Base-by-base conservation (phyloP, 1,139 yeast species). In the Geotrichum australiense region DNA sequence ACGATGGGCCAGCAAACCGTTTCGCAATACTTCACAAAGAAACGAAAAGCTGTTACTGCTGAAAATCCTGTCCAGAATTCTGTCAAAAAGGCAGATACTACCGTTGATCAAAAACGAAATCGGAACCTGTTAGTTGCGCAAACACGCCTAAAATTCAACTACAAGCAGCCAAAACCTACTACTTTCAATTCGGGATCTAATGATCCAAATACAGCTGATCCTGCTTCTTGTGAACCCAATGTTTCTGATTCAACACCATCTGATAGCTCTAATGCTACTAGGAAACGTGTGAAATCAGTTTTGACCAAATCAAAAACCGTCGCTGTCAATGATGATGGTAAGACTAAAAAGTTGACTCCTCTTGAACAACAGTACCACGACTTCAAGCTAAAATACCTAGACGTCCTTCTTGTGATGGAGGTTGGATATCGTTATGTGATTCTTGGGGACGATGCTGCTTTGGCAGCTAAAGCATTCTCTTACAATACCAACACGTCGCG, bases 391-490 rank as follows among this genome's bases (percentile, higher is more conserved):
- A 58, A 63, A 1, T 66, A 89, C 56, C 58, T 61, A 37, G 94
- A 85, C 49, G 82, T 84, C 36, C 53, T 91, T 1, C 65, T 91
- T 5, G 78, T 91, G 0, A 71, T 91, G 19, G 93, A 91, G 57
- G 93, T 84, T 6, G 98, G 98, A 0, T 91, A 91, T 63, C 86
- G 86, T 60, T 91, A 78, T 64, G 83, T 83, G 55, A 78, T 87
- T 46, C 86, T 77, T 58, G 96, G 94, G 0, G 72, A 77, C 42
- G 96, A 89, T 63, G 97, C 97, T 0, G 11, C 21, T 10, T 5
- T 20, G n/a, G 35, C 35, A 83, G 16, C 62, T 68, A 0, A 63
- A 64, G 40, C 62, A 68, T 0, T 50, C 55, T 3, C 67, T 63
- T 36, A 50, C 53, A 21, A 37, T 35, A 5, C n/a, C 8, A 16